A percentile compares a stretch with the other conserved stretches of the same genome.
Evolutionary conservation across 768 basidiomycete species (phyloP).

Genomic region (Boletus barrowsii): DNA sequence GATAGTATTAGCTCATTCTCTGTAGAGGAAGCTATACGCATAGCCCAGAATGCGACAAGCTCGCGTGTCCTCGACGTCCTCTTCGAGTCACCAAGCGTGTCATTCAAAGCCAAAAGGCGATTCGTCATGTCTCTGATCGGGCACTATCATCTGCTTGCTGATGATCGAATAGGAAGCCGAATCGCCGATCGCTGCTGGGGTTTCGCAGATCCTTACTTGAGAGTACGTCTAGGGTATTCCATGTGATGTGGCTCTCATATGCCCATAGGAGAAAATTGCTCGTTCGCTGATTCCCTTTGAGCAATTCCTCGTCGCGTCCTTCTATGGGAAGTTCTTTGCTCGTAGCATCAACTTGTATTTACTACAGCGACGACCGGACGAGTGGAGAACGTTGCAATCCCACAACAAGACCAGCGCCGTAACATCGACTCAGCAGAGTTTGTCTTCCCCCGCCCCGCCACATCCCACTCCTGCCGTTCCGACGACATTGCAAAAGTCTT

Average conservation of each 20-base stretch:
- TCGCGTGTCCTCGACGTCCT: slow-evolving; percentile 79
- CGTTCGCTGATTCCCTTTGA: slow-evolving; percentile 73
- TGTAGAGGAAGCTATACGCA: slow-evolving; percentile 53
- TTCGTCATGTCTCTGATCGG: slow-evolving; percentile 76
- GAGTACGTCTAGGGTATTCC: slow-evolving; percentile 43
- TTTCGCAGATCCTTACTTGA: slow-evolving; percentile 88
- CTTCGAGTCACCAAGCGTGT: slow-evolving; percentile 64
- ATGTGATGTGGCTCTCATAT: slow-evolving; percentile 6
- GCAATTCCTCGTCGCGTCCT: slow-evolving; percentile 67
- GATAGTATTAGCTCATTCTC: slow-evolving; percentile 57
- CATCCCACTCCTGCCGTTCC: not conserved
- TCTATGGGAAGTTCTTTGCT: slow-evolving; percentile 86
- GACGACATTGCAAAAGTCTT: slow-evolving; percentile 29
- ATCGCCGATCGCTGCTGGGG: slow-evolving; percentile 92
- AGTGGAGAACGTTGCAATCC: slow-evolving; percentile 78
- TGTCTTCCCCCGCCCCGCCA: slow-evolving; percentile 1
- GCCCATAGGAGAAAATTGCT: slow-evolving; percentile 82
- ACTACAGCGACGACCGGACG: slow-evolving; percentile 72
- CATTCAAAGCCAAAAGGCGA: slow-evolving; percentile 61
- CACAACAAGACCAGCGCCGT: slow-evolving; percentile 26
- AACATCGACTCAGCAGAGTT: slow-evolving; percentile 18
- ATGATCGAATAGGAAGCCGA: slow-evolving; percentile 88
- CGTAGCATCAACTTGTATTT: slow-evolving; percentile 75
- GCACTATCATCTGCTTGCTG: slow-evolving; percentile 75
- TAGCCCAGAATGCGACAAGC: slow-evolving; percentile 65